Evolutionary conservation across 2,329 filamentous ascomycete genomes (phyloP), one percentile per base, ranked within the genome.

Genomic region (Venturia asperata): DNA sequence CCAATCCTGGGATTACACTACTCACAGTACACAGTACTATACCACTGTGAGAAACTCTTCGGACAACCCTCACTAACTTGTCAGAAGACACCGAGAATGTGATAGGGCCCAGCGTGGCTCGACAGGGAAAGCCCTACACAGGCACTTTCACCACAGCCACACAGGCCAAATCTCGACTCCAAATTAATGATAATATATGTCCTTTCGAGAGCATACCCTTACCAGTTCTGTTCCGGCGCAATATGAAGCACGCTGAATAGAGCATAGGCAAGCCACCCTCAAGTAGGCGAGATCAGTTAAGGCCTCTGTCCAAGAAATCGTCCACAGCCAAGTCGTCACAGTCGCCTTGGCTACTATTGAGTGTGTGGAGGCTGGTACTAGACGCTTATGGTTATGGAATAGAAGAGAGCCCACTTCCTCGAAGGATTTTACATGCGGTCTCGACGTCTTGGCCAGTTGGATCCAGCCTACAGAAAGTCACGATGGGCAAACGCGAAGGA

Each of bases 401-500:
- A 27, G 47, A 27, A 27, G 2, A 5, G 15, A 3, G 3, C 45
- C n/a, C 52, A 37, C n/a, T 3, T 34, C 27, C 13, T 34, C 27
- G 19, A 37, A 37, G 6, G 19, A 7, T 7, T 15, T 24, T n/a
- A 5, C 27, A 2, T n/a, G 17, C 17, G 52, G 52, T 4, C 15
- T n/a, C 24, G 27, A 37, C 15, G 30, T 56, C 39, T 10, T 19
- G 30, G 15, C 30, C 17, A n/a, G 21, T n/a, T 58, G 52, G 21
- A 27, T 1, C 21, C 47, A 30, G 30, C 30, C 52, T 34, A n/a
- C 52, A 5, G 17, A 58, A 58, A 19, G 30, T 24, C 27, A 58
- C 52, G n/a, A 58, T 58, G 52, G 52, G 52, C 5, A 58, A 21
- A 58, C 27, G 30, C 52, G 52, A 58, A 58, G 30, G 52, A 58